Conservation (phyloP, 1,284 basidiomycete species). For the Ceratorhiza oryzae-sativae region DNA sequence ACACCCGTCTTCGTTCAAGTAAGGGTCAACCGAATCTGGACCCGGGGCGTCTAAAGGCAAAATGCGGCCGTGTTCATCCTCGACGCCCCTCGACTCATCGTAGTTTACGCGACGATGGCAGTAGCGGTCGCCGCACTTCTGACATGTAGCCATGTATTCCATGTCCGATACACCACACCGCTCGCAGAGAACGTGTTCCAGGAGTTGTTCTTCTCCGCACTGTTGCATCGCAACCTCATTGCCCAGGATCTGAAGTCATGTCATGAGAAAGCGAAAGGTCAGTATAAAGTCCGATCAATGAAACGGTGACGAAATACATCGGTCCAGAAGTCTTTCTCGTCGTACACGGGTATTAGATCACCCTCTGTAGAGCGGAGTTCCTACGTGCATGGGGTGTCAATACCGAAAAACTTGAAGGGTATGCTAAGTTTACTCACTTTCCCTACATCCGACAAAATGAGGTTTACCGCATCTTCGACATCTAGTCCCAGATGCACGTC, state of each 20-base stretch:
- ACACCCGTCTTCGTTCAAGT: conserved; percentile 10
- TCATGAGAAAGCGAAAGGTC: too few relatives aligned
- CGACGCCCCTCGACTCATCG: background rate
- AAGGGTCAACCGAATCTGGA: background rate
- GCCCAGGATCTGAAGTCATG: background rate
- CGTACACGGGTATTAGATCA: background rate
- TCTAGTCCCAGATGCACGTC: conserved; percentile 9
- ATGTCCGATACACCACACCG: background rate
- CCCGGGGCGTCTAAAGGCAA: background rate
- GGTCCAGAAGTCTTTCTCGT: conserved; percentile 17
- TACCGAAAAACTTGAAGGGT: background rate
- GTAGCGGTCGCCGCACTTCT: background rate
- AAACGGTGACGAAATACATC: background rate
- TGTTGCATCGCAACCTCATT: background rate
- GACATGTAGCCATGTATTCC: conserved; percentile 16
- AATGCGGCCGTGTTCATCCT: background rate
- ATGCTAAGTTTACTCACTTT: background rate
- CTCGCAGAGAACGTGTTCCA: background rate
- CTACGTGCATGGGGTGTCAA: background rate
- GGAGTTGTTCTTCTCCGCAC: background rate
- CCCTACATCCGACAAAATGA: background rate
- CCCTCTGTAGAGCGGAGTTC: background rate
- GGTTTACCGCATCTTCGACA: background rate
- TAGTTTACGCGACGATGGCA: conserved; percentile 6
- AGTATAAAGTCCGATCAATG: background rate